These are phyloP conservation scores for Blattamonas nauphoetae DNA, from an alignment of 78 protist species.

Conservation along the genomic window DNA sequence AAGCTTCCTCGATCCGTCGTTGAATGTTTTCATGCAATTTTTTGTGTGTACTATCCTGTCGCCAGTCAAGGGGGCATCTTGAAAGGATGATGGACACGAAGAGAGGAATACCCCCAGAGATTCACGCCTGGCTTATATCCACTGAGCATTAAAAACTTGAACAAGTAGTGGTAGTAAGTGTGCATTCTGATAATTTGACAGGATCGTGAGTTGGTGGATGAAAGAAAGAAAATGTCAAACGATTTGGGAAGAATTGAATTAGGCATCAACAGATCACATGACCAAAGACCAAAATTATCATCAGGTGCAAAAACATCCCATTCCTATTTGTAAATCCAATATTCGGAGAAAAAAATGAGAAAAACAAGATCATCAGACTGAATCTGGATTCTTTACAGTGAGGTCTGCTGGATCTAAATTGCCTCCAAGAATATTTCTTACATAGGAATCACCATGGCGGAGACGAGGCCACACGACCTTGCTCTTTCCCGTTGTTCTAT, in stretches of 20 bases:
- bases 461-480: background rate
- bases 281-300: background rate
- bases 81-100: no score
- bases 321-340: background rate
- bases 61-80: background rate
- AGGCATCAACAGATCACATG: background rate
- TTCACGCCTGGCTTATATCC: background rate
- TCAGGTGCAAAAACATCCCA: background rate
- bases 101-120: constrained; percentile 1
- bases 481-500: background rate
- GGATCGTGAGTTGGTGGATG: no score
- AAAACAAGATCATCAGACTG: background rate
- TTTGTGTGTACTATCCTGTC: background rate
- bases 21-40: background rate
- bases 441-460: background rate
- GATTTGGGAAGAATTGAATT: background rate
- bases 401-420: background rate
- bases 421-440: background rate
- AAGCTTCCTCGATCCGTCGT: background rate
- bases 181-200: background rate
- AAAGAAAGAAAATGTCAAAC: no score
- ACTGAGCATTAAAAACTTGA: background rate
- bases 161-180: background rate
- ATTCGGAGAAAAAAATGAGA: background rate
- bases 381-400: background rate